Percentiles rank a stretch among this genome's conserved stretches.
Conservation (phyloP, 163 green algal genomes). For the Coccomyxa subellipsoidea region DNA sequence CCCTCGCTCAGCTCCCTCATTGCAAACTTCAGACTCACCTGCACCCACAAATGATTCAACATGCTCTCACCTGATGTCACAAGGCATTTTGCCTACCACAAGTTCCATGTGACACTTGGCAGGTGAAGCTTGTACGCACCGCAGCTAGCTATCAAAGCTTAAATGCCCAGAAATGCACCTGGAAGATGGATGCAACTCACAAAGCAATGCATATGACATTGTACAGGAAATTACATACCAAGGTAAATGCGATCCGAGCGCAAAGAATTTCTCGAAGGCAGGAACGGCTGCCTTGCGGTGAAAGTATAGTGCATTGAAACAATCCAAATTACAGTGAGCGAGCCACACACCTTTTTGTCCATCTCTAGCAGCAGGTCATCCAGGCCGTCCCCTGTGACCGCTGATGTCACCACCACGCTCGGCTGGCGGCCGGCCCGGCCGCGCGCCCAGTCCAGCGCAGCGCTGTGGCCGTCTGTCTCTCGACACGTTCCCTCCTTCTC, state of each 20-base stretch:
- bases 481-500: neutral
- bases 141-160: neutral
- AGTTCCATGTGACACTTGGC: neutral
- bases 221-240: no score
- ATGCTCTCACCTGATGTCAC: neutral
- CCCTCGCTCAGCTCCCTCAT: constrained; percentile 11
- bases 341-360: constrained; percentile 19
- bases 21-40: constrained; percentile 24
- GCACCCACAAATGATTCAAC: neutral
- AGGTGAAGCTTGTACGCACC: neutral
- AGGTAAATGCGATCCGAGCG: no score
- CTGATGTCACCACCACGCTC: constrained; percentile 13
- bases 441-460: neutral
- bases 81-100: neutral
- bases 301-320: no score
- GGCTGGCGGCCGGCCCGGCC: neutral
- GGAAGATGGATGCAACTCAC: no score
- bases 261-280: no score
- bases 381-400: constrained; percentile 17
- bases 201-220: no score
- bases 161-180: no score
- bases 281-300: no score
- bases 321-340: no score
- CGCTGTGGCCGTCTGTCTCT: neutral
- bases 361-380: constrained; percentile 23